These are phyloP conservation scores for Xylariaceae sp. DNA, from an alignment of 2,329 filamentous ascomycete genomes.

Conservation along the genomic window DNA sequence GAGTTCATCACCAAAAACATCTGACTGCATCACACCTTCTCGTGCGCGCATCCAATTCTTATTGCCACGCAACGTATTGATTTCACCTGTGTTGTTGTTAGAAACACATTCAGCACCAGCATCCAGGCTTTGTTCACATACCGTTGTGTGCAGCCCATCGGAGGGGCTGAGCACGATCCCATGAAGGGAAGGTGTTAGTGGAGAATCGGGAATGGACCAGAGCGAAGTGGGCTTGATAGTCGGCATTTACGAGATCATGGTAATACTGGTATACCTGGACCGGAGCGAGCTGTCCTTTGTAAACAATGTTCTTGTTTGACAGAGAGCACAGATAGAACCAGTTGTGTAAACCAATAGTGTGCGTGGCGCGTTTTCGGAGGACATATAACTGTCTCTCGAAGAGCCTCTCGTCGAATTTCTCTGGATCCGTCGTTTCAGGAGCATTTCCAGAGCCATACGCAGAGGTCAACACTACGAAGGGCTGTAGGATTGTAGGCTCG, in stretches of 20 bases:
- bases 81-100: conserved; percentile 60
- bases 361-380: conserved; percentile 89
- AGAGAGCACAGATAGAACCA: conserved; percentile 99
- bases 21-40: conserved; percentile 91
- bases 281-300: conserved; percentile 94
- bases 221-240: conserved; percentile 96
- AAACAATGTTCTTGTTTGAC: conserved; percentile 97
- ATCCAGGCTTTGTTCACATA: conserved; percentile 31
- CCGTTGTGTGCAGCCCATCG: conserved; percentile 98
- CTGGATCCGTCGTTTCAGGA: conserved; percentile 74
- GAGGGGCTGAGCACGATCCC: conserved; percentile 94
- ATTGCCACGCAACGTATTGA: conserved; percentile 94
- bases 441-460: conserved; percentile 79
- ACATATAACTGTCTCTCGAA: conserved; percentile 95
- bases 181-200: conserved; percentile 97
- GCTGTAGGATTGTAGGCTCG: conserved; percentile 93
- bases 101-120: conserved; percentile 6
- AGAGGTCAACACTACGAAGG: conserved; percentile 84
- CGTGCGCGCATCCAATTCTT: conserved; percentile 99
- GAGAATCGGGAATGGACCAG: conserved; percentile 96
- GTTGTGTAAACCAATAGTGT: conserved; percentile 92
- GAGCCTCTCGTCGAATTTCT: conserved; percentile 76
- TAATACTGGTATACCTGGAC: conserved; percentile 98
- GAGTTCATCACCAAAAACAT: conserved; percentile 88
- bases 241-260: conserved; percentile 92